Evolutionary conservation across 495 filamentous ascomycete genomes (phyloP).

Genomic region (Pyronema domesticum): DNA sequence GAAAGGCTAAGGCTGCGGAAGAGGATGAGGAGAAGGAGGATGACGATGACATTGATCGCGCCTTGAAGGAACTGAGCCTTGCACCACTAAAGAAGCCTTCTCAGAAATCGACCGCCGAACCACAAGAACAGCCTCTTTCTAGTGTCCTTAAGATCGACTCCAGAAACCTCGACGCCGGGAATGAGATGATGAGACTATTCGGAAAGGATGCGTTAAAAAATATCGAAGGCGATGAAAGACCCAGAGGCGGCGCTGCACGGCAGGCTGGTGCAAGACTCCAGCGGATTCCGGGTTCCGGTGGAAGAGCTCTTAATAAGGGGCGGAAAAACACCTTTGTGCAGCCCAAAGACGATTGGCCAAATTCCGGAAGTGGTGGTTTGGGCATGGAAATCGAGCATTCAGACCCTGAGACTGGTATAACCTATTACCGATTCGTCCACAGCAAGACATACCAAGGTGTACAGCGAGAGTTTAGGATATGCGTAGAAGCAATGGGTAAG

Average conservation of each 20-base stretch:
- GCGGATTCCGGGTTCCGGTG: background rate
- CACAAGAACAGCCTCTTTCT: constrained; percentile 25
- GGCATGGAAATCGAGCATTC: constrained; percentile 43
- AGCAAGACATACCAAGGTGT: constrained; percentile 55
- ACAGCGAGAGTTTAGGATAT: constrained; percentile 56
- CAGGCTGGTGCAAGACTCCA: constrained; percentile 17
- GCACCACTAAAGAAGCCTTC: constrained; percentile 1
- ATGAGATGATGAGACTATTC: constrained; percentile 90
- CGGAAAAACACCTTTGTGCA: constrained; percentile 71
- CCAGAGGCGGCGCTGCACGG: constrained; percentile 35
- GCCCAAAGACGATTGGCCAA: constrained; percentile 83
- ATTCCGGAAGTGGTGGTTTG: constrained; percentile 58
- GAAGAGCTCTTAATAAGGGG: constrained; percentile 18
- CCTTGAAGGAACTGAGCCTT: constrained; percentile 46
- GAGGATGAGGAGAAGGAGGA: constrained; percentile 36
- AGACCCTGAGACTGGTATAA: constrained; percentile 22
- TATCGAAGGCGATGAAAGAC: constrained; percentile 33
- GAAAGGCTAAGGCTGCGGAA: constrained; percentile 17
- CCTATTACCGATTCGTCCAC: constrained; percentile 60
- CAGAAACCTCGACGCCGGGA: constrained; percentile 62
- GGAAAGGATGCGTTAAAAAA: constrained; percentile 59
- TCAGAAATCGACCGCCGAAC: constrained; percentile 17
- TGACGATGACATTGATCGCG: constrained; percentile 69
- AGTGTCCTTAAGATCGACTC: constrained; percentile 58
- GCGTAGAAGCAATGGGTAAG: constrained; percentile 41